phyloP scores from a whole-genome alignment of 805 yeast species.

The Yarrowia bubula region DNA sequence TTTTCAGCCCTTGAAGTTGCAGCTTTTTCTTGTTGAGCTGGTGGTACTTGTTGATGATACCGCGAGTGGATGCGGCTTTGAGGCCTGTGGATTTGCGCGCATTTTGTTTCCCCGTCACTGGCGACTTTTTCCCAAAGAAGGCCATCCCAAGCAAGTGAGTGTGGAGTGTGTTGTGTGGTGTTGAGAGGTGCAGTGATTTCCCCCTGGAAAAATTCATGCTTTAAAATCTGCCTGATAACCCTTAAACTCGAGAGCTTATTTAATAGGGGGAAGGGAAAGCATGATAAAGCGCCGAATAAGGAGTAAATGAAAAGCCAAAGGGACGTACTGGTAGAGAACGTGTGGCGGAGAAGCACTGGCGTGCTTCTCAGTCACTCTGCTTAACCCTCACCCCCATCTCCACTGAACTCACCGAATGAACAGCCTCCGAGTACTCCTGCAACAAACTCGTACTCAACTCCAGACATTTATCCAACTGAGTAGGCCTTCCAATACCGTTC shows the following conservation, averaged over 20 bases:
- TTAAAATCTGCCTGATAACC: conserved; percentile 22
- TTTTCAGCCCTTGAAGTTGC: conserved; percentile 8
- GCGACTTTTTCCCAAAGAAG: conserved; percentile 22
- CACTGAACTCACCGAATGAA: not conserved
- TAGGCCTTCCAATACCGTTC: not conserved
- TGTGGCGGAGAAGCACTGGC: too few relatives aligned
- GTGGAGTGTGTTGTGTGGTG: not conserved
- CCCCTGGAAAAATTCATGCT: not conserved
- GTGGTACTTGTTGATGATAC: conserved; percentile 18
- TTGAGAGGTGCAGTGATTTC: not conserved
- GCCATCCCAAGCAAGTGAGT: not conserved
- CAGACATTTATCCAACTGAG: conserved; percentile 7
- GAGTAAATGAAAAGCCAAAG: not conserved
- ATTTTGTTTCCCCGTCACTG: conserved; percentile 10
- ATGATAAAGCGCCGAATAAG: not conserved
- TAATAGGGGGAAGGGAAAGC: not conserved
- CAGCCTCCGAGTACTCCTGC: conserved; percentile 11
- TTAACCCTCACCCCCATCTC: not conserved
- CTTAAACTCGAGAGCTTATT: conserved; percentile 15
- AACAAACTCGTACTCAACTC: not conserved
- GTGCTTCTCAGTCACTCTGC: too few relatives aligned
- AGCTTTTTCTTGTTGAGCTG: conserved; percentile 12
- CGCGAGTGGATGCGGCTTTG: conserved; percentile 12
- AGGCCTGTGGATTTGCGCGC: conserved; percentile 18
- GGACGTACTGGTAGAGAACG: not conserved